Evolutionary conservation across 2,329 filamentous ascomycete genomes (phyloP), one percentile per base, ranked within the genome.

Genomic region (Pseudocercospora musae): DNA sequence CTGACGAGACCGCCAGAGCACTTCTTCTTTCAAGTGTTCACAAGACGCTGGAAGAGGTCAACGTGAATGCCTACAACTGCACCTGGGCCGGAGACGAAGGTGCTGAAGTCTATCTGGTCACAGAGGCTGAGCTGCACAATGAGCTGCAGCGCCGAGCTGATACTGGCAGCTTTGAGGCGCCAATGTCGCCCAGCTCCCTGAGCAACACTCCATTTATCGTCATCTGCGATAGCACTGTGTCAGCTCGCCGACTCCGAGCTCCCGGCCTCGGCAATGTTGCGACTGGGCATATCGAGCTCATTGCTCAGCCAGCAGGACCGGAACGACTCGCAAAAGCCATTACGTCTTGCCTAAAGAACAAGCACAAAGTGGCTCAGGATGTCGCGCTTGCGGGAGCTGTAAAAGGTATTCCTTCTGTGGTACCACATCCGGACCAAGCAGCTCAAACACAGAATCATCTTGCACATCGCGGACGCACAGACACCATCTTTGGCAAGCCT

Each of bases 301-400:
- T 70, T 6, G 63, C 69, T 6, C 70, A 71, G 49, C 70, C 70
- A 20, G 66, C 65, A 31, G 68, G 68, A 6, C 66, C 69, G 3
- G 63, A 66, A 46, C 60, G 68, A n/a, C 58, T 72, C 1, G 49
- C 59, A 18, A 70, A 68, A 49, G 70, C 68, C 2, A 62, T 71
- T 21, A 53, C 62, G 13, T 58, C 61, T 20, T 71, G 70, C 46
- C 8, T 69, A 23, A 54, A 56, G n/a, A 58, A 63, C 53, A 62
- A 62, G 27, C 56, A 53, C 44, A 20, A 63, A 20, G 11, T 44
- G 4, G 57, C 55, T 18, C 53, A 31, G 37, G 48, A 55, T 15
- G 15, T 54, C 18, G 58, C 59, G 5, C 25, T 68, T 13, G 63
- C 63, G 21, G 63, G 52, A 25, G 59, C 59, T 4, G 53, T 69